Conservation (phyloP, 441 rosid species). For the Populus tomentosa region DNA sequence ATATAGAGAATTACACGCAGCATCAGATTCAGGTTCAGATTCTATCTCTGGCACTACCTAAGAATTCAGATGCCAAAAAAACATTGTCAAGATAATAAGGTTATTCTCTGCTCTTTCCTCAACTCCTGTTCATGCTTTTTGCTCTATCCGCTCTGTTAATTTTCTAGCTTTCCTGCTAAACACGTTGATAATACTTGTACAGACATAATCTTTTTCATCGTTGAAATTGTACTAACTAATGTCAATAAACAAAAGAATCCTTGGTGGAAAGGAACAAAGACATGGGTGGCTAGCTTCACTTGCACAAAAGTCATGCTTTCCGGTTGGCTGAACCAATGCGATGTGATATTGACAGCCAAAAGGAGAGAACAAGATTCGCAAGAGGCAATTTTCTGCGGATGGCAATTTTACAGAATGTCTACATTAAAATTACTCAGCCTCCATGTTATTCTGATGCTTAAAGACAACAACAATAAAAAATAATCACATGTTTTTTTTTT, state of each 20-base stretch:
- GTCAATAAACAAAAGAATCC: neutral
- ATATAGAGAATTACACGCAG: neutral
- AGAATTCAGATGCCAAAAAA: neutral
- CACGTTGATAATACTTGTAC: neutral
- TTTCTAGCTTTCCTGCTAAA: neutral
- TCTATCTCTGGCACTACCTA: neutral
- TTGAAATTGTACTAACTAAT: neutral
- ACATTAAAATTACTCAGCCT: neutral
- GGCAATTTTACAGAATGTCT: neutral
- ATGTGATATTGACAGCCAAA: neutral
- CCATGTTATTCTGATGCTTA: neutral
- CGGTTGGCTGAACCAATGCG: neutral
- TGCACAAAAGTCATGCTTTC: neutral
- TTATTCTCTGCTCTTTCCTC: neutral
- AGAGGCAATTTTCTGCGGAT: neutral
- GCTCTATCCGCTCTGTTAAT: too few relatives aligned
- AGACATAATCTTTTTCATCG: neutral
- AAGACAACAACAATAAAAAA: too few relatives aligned
- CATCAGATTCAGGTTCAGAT: neutral
- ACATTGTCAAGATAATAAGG: neutral
- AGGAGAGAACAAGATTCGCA: neutral
- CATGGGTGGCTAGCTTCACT: constrained; percentile 5
- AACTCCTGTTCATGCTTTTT: neutral
- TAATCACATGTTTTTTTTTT: too few relatives aligned
- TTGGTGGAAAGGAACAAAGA: neutral